phyloP scores from a whole-genome alignment of 2,329 filamentous ascomycete species.

The Epichloe amarillans region DNA sequence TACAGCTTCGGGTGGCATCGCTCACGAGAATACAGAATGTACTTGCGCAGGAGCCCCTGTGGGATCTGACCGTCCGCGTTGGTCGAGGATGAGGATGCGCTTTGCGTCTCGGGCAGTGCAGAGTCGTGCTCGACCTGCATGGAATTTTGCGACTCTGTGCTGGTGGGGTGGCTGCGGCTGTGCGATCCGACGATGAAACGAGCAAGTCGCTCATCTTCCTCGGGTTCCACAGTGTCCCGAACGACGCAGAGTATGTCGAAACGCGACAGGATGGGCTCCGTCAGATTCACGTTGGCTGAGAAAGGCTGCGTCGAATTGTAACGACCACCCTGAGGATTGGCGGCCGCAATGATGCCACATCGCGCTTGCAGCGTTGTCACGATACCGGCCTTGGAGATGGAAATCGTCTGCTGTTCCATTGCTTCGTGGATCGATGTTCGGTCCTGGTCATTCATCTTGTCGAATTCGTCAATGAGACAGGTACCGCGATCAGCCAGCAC shows the following conservation, averaged over 20 bases:
- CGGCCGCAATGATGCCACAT: slow-evolving; percentile 90
- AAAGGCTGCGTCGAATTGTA: slow-evolving; percentile 97
- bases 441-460: slow-evolving; percentile 99
- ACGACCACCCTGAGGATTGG: slow-evolving; percentile 89
- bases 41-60: slow-evolving; percentile 85
- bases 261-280: slow-evolving; percentile 92
- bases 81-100: slow-evolving; percentile 2
- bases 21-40: slow-evolving; percentile 89
- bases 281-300: slow-evolving; percentile 90
- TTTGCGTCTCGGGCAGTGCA: slow-evolving; percentile 25
- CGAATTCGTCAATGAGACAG: slow-evolving; percentile 95
- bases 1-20: slow-evolving; percentile 85
- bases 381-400: slow-evolving; percentile 96
- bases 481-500: slow-evolving; percentile 91
- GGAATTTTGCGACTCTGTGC: slow-evolving; percentile 34
- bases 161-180: slow-evolving; percentile 68
- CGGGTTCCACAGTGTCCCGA: slow-evolving; percentile 84
- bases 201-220: slow-evolving; percentile 83
- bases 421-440: slow-evolving; percentile 97
- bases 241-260: slow-evolving; percentile 97
- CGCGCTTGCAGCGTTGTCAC: slow-evolving; percentile 93
- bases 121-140: slow-evolving; percentile 53
- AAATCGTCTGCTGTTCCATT: slow-evolving; percentile 99
- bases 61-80: slow-evolving; percentile 59
- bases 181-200: slow-evolving; percentile 93